phyloP scores from a whole-genome alignment of 345 rosid species.

The Linum usitatissimum region DNA sequence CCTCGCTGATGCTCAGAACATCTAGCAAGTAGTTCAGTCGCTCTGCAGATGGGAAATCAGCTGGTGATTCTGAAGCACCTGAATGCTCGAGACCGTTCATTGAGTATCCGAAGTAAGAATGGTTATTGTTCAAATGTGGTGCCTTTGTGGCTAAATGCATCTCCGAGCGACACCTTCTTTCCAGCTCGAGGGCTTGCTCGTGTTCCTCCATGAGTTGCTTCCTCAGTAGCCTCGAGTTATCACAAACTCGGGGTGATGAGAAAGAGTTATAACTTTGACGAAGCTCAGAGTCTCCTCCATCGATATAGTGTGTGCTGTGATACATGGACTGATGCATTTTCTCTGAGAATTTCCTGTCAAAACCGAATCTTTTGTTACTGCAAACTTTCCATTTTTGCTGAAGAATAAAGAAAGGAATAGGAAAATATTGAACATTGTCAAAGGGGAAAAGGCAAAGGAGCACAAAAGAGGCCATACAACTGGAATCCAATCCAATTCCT shows the following conservation, averaged over 20 bases:
- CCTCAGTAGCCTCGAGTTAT: constrained; percentile 36
- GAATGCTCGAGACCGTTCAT: constrained; percentile 35
- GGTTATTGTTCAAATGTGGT: constrained; percentile 19
- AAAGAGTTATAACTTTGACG: constrained; percentile 27
- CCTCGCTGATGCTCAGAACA: constrained; percentile 43
- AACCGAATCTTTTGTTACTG: too few species aligned
- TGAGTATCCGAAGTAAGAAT: constrained; percentile 39
- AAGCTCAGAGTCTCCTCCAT: constrained; percentile 57
- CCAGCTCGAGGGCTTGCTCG: constrained; percentile 38
- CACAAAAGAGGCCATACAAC: constrained; percentile 10
- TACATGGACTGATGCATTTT: constrained; percentile 40
- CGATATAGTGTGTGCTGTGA: constrained; percentile 33
- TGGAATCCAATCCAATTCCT: constrained; percentile 6
- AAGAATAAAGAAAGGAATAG: not conserved
- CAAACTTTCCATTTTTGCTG: too few species aligned
- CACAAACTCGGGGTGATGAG: constrained; percentile 35
- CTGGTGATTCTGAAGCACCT: constrained; percentile 24
- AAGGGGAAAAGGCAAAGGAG: constrained; percentile 9
- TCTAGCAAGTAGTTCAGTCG: constrained; percentile 45
- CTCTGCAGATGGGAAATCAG: constrained; percentile 31
- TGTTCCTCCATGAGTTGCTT: constrained; percentile 41
- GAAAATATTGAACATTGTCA: constrained; percentile 11
- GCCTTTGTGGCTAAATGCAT: constrained; percentile 27
- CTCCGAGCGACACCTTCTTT: constrained; percentile 33
- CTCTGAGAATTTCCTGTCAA: constrained; percentile 42